Evolutionary conservation across 2,329 filamentous ascomycete species (phyloP).

Genomic region (Colletotrichum sp.): DNA sequence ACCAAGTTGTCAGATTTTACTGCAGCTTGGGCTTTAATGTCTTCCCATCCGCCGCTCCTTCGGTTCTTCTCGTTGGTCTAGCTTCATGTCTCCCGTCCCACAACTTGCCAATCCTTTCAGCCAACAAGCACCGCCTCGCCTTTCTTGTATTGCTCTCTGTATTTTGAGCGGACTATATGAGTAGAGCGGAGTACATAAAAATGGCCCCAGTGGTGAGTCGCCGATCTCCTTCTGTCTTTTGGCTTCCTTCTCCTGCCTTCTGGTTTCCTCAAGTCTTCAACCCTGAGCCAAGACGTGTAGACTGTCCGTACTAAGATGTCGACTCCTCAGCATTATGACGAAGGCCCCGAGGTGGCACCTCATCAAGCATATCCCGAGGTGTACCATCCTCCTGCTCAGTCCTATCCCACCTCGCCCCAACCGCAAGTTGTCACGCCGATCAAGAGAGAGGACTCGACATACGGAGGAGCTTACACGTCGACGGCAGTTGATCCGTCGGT

Average conservation of each 20-base stretch:
- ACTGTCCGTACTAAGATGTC: neutral
- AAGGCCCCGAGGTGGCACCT: constrained; percentile 19
- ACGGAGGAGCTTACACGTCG: neutral
- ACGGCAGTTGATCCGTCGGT: constrained; percentile 5
- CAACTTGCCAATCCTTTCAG: neutral
- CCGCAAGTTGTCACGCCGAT: constrained; percentile 3
- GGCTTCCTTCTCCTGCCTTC: neutral
- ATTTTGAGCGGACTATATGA: neutral
- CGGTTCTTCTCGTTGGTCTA: neutral
- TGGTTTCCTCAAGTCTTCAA: neutral
- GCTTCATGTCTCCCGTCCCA: neutral
- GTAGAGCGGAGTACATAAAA: constrained; percentile 3
- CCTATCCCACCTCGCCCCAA: constrained; percentile 1
- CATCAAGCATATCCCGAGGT: constrained; percentile 13
- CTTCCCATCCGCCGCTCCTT: neutral
- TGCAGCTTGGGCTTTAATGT: neutral
- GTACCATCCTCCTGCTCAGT: constrained; percentile 6
- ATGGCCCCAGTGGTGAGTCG: constrained; percentile 9
- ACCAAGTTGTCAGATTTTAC: neutral
- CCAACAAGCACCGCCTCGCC: neutral
- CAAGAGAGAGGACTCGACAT: constrained; percentile 6
- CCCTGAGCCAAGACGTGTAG: neutral
- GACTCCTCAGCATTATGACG: constrained; percentile 9
- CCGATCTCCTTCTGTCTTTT: neutral
- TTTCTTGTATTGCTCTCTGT: neutral